phyloP scores from a whole-genome alignment of 75 land plant species.

The Cryptomeria japonica region DNA sequence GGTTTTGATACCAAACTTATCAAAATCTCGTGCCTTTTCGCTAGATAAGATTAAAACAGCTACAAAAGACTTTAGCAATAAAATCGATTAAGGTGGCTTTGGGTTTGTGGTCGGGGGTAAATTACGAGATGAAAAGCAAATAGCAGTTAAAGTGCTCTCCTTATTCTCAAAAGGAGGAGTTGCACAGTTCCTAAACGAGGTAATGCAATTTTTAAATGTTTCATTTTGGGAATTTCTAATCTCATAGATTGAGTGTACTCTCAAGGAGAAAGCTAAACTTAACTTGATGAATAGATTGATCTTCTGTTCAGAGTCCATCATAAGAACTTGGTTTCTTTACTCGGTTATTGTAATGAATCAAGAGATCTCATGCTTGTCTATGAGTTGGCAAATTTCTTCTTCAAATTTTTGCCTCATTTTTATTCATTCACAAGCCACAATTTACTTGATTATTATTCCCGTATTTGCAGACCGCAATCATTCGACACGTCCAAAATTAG shows the following conservation, averaged over 20 bases:
- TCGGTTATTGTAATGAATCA: constrained; percentile 52
- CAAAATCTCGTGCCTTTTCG: background rate
- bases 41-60: background rate
- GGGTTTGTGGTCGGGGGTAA: background rate
- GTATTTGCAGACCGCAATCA: background rate
- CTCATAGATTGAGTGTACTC: background rate
- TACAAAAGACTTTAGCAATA: constrained; percentile 5
- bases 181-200: background rate
- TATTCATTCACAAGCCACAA: background rate
- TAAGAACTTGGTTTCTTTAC: constrained; percentile 38
- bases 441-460: background rate
- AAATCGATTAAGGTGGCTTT: background rate
- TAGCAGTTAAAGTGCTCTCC: background rate
- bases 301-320: constrained; percentile 23
- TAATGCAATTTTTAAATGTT: background rate
- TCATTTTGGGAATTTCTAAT: background rate
- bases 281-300: constrained; percentile 12
- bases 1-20: background rate
- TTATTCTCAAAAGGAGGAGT: background rate
- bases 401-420: background rate
- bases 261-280: background rate
- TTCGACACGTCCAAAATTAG: background rate
- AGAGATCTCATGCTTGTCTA: constrained; percentile 46
- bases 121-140: background rate
- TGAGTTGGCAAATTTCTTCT: constrained; percentile 23